Evolutionary conservation across 2,329 filamentous ascomycete genomes (phyloP), one percentile per base, ranked within the genome.

Genomic region (Botrytis fabae): DNA sequence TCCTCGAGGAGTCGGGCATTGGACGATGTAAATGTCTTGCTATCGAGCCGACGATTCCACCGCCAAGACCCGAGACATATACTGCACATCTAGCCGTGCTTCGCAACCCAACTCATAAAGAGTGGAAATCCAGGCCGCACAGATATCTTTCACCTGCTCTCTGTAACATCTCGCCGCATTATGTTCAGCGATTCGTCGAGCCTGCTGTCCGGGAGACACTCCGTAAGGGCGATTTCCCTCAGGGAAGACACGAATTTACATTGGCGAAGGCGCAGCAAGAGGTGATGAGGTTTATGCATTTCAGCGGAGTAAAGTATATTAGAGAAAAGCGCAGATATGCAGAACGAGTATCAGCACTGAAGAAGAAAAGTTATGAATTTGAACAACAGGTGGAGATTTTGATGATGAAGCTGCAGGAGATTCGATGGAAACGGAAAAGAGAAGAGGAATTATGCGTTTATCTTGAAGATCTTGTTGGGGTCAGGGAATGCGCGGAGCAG

Each of bases 281-380:
- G 0, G 16, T 3, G 38, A 69, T n/a, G 18, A 25, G 5, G 1
- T 12, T 12, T 0, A 4, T 12, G 57, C 18, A 22, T 2, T 0
- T 5, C 5, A 60, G 20, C 0, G 2, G 9, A 60, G 8, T 5
- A 3, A 2, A 6, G 2, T 18, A 35, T 35, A 35, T 1, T 2
- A 22, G 12, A 4, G 20, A 60, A 35, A 60, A 20, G 2, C 8
- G 7, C 1, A n/a, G 6, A 51, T 5, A 25, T 51, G 20, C 9
- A 8, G 44, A 44, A 2, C 6, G 18, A 46, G 44, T 22, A 8
- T 12, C 12, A 6, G 25, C 4, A 51, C 12, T 16, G 12, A 54
- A 25, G 25, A 54, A 54, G 48, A 3, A 16, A 14, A 2, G 1
- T 7, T 3, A n/a, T 54, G 12, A 54, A 16, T 54, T 54, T 25